phyloP scores from a whole-genome alignment of 2,329 filamentous ascomycete species.

The Paraphaeosphaeria sporulosa region DNA sequence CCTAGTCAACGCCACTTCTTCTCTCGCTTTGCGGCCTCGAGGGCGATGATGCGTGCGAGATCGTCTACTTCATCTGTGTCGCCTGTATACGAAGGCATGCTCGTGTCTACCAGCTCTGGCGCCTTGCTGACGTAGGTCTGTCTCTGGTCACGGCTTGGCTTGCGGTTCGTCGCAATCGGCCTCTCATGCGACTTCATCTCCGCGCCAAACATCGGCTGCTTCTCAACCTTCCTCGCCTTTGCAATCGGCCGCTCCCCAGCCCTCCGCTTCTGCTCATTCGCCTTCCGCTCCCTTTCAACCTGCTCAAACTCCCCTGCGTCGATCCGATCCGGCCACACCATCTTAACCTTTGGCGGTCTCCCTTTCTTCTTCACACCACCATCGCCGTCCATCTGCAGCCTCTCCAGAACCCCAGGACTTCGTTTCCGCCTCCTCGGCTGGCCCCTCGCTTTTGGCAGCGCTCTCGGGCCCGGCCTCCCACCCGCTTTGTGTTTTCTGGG shows the following conservation, averaged over 20 bases:
- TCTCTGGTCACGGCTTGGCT: not conserved
- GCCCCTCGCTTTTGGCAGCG: not conserved
- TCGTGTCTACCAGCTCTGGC: not conserved
- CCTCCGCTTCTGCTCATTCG: not conserved
- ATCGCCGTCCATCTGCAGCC: not conserved
- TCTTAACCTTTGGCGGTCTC: not conserved
- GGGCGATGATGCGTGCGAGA: constrained; percentile 2
- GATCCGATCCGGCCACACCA: constrained; percentile 6
- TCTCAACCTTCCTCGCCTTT: not conserved
- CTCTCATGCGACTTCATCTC: not conserved
- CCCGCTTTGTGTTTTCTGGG: not conserved
- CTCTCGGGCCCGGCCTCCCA: not conserved
- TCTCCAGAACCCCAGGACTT: constrained; percentile 2
- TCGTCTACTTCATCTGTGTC: not conserved
- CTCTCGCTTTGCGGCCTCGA: constrained; percentile 3
- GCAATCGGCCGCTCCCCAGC: no score
- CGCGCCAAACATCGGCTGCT: no score
- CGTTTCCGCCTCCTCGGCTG: not conserved
- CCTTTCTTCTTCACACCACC: not conserved
- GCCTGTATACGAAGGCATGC: not conserved
- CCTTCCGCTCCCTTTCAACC: not conserved
- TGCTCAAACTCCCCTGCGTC: constrained; percentile 1
- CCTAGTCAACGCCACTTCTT: constrained; percentile 9
- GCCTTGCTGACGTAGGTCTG: not conserved
- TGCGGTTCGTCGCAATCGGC: not conserved